phyloP scores from a whole-genome alignment of 352 stramenopile genomes.

The Aphanomyces euteiches region DNA sequence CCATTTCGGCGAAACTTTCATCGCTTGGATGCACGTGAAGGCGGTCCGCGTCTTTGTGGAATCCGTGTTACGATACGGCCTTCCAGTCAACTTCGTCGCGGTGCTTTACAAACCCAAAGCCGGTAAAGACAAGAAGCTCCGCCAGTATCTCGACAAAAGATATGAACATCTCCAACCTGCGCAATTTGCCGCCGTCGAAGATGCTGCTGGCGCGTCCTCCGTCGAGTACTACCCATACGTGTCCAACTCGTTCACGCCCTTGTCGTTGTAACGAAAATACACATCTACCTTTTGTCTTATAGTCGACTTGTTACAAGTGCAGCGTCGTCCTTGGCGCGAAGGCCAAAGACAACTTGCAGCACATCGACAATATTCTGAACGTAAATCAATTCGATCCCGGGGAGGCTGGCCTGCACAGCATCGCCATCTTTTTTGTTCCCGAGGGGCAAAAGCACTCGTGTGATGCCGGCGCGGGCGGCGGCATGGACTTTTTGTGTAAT shows the following conservation, averaged over 20 bases:
- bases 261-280: constrained; percentile 30
- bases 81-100: constrained; percentile 95
- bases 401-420: constrained; percentile 63
- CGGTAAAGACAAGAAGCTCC: constrained; percentile 82
- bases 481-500: constrained; percentile 89
- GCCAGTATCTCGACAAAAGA: constrained; percentile 71
- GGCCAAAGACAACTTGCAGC: constrained; percentile 62
- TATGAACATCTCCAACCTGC: constrained; percentile 81
- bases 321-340: constrained; percentile 50
- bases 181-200: constrained; percentile 76
- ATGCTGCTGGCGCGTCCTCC: constrained; percentile 44
- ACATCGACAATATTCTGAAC: constrained; percentile 66
- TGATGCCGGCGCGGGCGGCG: constrained; percentile 80
- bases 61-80: constrained; percentile 95
- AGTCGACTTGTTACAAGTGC: constrained; percentile 26
- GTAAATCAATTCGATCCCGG: constrained; percentile 46
- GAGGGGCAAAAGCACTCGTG: constrained; percentile 67
- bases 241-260: constrained; percentile 69
- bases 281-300: constrained; percentile 3
- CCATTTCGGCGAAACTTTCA: constrained; percentile 97
- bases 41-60: constrained; percentile 97
- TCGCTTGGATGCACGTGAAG: constrained; percentile 99
- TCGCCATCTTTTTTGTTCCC: constrained; percentile 72
- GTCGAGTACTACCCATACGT: constrained; percentile 82
- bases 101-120: constrained; percentile 78